phyloP scores from a whole-genome alignment of 345 rosid species.

The Psidium guajava region DNA sequence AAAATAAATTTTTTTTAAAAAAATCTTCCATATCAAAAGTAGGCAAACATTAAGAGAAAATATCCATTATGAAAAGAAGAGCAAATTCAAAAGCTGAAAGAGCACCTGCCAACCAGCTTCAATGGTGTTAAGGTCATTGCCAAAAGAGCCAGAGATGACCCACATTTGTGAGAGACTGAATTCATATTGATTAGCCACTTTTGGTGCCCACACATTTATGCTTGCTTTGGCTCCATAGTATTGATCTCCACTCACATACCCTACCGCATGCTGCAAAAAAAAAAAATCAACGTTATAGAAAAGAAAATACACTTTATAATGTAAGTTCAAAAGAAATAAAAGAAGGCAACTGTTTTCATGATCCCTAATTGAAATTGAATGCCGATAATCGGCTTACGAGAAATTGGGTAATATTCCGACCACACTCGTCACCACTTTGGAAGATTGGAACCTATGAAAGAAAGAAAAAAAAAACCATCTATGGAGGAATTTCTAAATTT shows the following conservation, averaged over 20 bases:
- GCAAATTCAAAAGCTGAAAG: neutral
- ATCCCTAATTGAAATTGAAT: neutral
- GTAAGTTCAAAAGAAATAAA: neutral
- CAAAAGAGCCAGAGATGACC: constrained; percentile 95
- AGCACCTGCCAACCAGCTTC: constrained; percentile 99
- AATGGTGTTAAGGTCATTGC: constrained; percentile 88
- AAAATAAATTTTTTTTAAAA: neutral
- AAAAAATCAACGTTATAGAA: neutral
- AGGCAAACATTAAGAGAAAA: neutral
- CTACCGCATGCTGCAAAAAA: constrained; percentile 82
- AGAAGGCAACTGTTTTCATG: neutral
- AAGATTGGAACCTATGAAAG: neutral
- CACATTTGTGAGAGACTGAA: constrained; percentile 95
- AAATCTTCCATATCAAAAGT: neutral
- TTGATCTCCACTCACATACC: constrained; percentile 74
- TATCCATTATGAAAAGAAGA: neutral
- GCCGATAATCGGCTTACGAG: neutral
- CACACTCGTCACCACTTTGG: no score
- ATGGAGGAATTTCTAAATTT: neutral
- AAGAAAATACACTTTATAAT: neutral
- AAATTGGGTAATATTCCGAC: neutral
- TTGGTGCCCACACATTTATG: constrained; percentile 93
- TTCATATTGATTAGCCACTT: constrained; percentile 62
- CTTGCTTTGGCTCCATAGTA: constrained; percentile 97
- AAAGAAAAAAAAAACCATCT: neutral